phyloP scores from a whole-genome alignment of 2,329 filamentous ascomycete genomes.

The Rugonectria rugulosa region DNA sequence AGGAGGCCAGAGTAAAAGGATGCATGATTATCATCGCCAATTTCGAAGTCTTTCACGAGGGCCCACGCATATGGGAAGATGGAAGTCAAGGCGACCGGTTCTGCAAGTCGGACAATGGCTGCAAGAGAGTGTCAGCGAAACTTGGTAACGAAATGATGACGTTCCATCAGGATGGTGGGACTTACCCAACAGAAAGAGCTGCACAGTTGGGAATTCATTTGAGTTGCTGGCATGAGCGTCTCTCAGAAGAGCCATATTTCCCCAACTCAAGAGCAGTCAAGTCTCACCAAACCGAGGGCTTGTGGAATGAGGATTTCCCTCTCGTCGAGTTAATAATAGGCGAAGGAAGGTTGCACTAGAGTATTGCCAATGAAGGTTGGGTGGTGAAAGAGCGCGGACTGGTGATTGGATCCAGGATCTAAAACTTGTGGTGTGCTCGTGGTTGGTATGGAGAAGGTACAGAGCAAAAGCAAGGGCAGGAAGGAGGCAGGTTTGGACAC shows the following conservation, averaged over 20 bases:
- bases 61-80: slow-evolving; percentile 94
- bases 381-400: slow-evolving; percentile 6
- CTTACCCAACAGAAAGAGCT: slow-evolving; percentile 86
- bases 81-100: slow-evolving; percentile 91
- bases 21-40: slow-evolving; percentile 76
- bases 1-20: slow-evolving; percentile 89
- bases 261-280: slow-evolving; percentile 51
- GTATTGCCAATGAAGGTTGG: neutral
- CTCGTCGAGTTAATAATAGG: too few relatives aligned
- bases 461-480: slow-evolving; percentile 1
- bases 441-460: neutral
- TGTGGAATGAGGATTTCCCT: neutral
- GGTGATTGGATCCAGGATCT: neutral
- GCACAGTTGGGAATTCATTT: slow-evolving; percentile 80
- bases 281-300: slow-evolving; percentile 50
- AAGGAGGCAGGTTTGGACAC: too few relatives aligned
- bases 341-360: too few relatives aligned
- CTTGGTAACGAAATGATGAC: neutral
- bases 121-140: slow-evolving; percentile 24
- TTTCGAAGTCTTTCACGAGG: slow-evolving; percentile 77
- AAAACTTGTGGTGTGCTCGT: neutral
- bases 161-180: slow-evolving; percentile 20
- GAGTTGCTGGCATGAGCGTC: slow-evolving; percentile 65
- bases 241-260: slow-evolving; percentile 61
- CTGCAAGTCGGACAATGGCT: slow-evolving; percentile 92